Percentiles rank a stretch among this genome's conserved stretches.
Evolutionary conservation across 2,329 filamentous ascomycete genomes (phyloP).

Genomic region (Epichloe festucae): DNA sequence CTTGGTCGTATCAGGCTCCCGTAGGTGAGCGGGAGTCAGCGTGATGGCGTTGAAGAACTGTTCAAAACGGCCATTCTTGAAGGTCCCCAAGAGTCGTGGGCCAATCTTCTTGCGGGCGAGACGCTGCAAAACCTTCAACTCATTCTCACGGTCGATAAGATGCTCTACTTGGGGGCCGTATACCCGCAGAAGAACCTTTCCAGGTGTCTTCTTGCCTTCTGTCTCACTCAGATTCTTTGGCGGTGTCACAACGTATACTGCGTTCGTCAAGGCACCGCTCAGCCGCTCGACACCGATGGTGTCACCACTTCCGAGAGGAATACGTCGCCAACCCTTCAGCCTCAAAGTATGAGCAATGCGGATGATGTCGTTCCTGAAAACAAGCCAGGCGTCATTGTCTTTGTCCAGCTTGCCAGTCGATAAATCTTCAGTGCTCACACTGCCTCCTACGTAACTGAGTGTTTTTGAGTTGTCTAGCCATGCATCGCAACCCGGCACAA

Average conservation of each 20-base stretch:
- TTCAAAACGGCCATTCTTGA: slow-evolving; percentile 90
- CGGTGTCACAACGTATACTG: slow-evolving; percentile 86
- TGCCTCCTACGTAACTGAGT: slow-evolving; percentile 53
- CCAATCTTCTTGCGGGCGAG: slow-evolving; percentile 88
- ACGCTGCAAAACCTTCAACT: slow-evolving; percentile 73
- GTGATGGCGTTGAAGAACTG: slow-evolving; percentile 81
- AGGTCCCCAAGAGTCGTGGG: slow-evolving; percentile 79
- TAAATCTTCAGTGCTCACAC: slow-evolving; percentile 27
- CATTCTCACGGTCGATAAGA: slow-evolving; percentile 84
- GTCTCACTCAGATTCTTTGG: slow-evolving; percentile 44
- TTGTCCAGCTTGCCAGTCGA: slow-evolving; percentile 40
- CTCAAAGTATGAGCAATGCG: slow-evolving; percentile 77
- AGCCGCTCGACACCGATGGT: slow-evolving; percentile 60
- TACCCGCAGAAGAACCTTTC: slow-evolving; percentile 74
- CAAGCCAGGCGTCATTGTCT: slow-evolving; percentile 66
- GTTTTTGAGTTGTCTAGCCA: slow-evolving; percentile 85
- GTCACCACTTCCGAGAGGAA: slow-evolving; percentile 59
- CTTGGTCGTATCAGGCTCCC: slow-evolving; percentile 68
- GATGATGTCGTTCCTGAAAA: slow-evolving; percentile 85
- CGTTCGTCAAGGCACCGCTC: slow-evolving; percentile 89
- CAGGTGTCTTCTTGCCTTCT: slow-evolving; percentile 32
- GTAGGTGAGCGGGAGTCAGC: slow-evolving; percentile 63
- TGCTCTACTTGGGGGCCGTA: slow-evolving; percentile 94
- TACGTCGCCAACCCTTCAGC: slow-evolving; percentile 81
- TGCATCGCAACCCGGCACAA: slow-evolving; percentile 78